Conservation (phyloP, 768 basidiomycete genomes). For the Tylopilus sp. region DNA sequence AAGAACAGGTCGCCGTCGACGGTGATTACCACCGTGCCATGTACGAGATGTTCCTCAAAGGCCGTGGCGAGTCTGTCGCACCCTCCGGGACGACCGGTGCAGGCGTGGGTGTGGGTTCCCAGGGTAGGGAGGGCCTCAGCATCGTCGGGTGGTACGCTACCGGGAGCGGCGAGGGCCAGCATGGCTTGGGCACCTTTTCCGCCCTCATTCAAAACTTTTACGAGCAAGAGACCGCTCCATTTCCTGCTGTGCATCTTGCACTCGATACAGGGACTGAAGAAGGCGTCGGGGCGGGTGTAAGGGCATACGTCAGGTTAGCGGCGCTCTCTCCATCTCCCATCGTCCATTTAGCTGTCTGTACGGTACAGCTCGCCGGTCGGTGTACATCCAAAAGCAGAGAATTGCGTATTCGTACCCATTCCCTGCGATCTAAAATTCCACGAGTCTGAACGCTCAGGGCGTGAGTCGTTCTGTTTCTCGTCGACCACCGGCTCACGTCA, state of each 20-base stretch:
- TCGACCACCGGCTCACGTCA: constrained; percentile 4
- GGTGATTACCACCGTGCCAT: constrained; percentile 94
- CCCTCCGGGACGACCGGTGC: constrained; percentile 12
- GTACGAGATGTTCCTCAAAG: constrained; percentile 74
- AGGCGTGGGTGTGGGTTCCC: constrained; percentile 19
- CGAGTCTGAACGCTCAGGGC: constrained; percentile 78
- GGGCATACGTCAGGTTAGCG: constrained; percentile 80
- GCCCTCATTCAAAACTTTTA: constrained; percentile 98
- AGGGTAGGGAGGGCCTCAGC: constrained; percentile 61
- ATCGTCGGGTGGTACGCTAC: constrained; percentile 94
- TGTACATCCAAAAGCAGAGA: constrained; percentile 85
- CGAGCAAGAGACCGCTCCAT: constrained; percentile 83
- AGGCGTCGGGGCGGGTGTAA: constrained; percentile 66
- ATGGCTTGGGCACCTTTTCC: constrained; percentile 80
- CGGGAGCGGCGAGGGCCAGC: constrained; percentile 50
- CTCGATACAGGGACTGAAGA: constrained; percentile 80
- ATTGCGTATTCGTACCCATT: constrained; percentile 91
- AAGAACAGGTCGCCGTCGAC: constrained; percentile 92
- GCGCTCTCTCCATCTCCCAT: background rate
- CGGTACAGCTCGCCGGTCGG: constrained; percentile 76
- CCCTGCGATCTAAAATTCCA: constrained; percentile 83
- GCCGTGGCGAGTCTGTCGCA: constrained; percentile 51
- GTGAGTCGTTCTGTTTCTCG: constrained; percentile 45
- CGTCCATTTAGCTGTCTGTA: constrained; percentile 9
- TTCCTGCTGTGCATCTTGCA: constrained; percentile 87